A percentile compares a stretch with the other conserved stretches of the same genome.
Conservation (phyloP, 306 rosid species). For the Echinosophora koreensis region DNA sequence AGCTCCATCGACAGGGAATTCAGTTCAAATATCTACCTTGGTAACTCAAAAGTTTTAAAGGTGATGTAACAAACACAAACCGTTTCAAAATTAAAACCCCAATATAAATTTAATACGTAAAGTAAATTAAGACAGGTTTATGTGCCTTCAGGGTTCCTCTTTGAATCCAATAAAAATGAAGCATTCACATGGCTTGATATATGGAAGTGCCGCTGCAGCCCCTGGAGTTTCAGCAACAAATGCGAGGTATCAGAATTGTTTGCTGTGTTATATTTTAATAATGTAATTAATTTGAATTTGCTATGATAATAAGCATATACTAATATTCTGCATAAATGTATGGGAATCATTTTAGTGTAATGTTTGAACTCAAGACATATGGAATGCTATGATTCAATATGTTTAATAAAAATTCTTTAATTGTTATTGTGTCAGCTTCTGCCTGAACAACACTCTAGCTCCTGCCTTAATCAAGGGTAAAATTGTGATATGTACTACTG, state of each 20-base stretch:
- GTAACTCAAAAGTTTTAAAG: conserved; percentile 68
- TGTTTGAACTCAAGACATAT: conserved; percentile 21
- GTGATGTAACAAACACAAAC: conserved; percentile 46
- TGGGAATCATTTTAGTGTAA: neutral
- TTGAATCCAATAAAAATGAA: conserved; percentile 72
- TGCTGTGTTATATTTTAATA: conserved; percentile 4
- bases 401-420: conserved; percentile 5
- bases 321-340: neutral
- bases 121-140: conserved; percentile 10
- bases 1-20: conserved; percentile 69
- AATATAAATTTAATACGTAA: neutral
- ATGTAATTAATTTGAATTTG: neutral
- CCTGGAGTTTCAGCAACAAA: conserved; percentile 58
- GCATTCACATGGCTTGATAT: conserved; percentile 53
- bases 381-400: conserved; percentile 21
- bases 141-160: conserved; percentile 63
- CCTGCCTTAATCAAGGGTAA: conserved; percentile 64
- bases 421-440: conserved; percentile 61
- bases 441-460: conserved; percentile 66
- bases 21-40: conserved; percentile 65
- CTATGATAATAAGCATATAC: neutral
- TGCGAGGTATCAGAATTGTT: conserved; percentile 60
- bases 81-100: neutral
- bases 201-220: conserved; percentile 69
- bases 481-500: conserved; percentile 70